Percentiles rank a stretch among this genome's conserved stretches.
Evolutionary conservation across 345 rosid genomes (phyloP).

Genomic region (Geranium brycei): DNA sequence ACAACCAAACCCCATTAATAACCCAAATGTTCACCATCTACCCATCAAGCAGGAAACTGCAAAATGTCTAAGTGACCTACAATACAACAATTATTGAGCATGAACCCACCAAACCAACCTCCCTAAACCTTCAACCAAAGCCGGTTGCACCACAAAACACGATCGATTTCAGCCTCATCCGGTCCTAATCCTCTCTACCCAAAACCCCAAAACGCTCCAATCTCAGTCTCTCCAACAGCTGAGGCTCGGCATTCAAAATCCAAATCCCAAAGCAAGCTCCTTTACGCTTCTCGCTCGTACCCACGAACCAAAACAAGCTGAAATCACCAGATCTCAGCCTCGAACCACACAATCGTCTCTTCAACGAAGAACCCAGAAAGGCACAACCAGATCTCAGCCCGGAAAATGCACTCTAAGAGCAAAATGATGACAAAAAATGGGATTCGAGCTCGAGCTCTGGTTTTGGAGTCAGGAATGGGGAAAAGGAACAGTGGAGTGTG

Average conservation of each 20-base stretch:
- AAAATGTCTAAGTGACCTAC: too few species aligned
- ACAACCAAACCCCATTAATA: background rate
- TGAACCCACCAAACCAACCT: background rate
- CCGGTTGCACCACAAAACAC: slow-evolving; percentile 43
- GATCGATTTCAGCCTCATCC: slow-evolving; percentile 42
- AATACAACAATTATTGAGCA: slow-evolving; percentile 3
- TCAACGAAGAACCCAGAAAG: too few species aligned
- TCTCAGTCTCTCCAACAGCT: background rate
- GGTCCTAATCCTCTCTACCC: slow-evolving; percentile 13
- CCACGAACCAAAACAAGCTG: background rate
- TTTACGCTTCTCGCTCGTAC: background rate
- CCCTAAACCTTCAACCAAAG: slow-evolving; percentile 28
- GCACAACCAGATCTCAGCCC: background rate
- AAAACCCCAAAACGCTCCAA: slow-evolving; percentile 8
- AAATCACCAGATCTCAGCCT: background rate
- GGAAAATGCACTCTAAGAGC: too few species aligned
- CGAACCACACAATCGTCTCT: too few species aligned
- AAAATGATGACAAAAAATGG: background rate
- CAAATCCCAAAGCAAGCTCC: background rate
- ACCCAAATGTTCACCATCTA: background rate
- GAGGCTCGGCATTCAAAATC: background rate
- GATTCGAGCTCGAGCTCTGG: background rate
- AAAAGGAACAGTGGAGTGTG: background rate
- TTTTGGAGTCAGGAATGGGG: background rate
- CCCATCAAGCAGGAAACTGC: background rate